Evolutionary conservation across 129 eudicot genomes (phyloP).

Genomic region (Rutidosis leptorrhynchoides): DNA sequence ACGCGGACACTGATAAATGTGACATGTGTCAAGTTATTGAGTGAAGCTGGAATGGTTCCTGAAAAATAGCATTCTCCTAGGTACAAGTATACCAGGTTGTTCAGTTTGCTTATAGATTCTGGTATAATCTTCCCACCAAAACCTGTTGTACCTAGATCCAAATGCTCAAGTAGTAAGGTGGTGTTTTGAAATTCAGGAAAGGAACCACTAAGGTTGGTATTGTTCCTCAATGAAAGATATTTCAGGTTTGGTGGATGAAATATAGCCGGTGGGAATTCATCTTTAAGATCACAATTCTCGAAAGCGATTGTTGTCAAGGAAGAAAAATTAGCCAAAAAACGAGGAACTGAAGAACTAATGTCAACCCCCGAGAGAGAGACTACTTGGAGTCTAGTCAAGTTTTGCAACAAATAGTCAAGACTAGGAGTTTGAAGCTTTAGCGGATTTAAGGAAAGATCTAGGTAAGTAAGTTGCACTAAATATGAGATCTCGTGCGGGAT

Average conservation of each 20-base stretch:
- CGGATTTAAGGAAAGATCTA: slow-evolving; percentile 8
- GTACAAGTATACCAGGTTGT: background rate
- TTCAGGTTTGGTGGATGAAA: slow-evolving; percentile 19
- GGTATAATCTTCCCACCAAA: slow-evolving; percentile 31
- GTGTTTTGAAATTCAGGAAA: slow-evolving; percentile 21
- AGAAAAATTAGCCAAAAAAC: slow-evolving; percentile 12
- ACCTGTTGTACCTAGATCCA: background rate
- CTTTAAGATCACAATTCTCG: background rate
- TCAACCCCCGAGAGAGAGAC: slow-evolving; percentile 21
- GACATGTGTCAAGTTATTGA: slow-evolving; percentile 33
- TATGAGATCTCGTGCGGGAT: slow-evolving; percentile 8
- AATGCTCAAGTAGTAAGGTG: slow-evolving; percentile 9
- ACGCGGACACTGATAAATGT: background rate
- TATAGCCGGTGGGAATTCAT: slow-evolving; percentile 21
- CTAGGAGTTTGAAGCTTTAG: slow-evolving; percentile 4
- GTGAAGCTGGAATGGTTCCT: slow-evolving; percentile 23
- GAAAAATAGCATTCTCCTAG: slow-evolving; percentile 18
- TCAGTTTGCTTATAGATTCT: slow-evolving; percentile 19
- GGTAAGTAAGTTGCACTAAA: slow-evolving; percentile 1
- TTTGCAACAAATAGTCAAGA: slow-evolving; percentile 9
- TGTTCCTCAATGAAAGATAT: too few relatives aligned
- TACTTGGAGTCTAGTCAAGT: slow-evolving; percentile 13
- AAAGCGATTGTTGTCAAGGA: slow-evolving; percentile 13
- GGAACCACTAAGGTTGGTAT: slow-evolving; percentile 17
- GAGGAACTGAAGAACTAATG: slow-evolving; percentile 18